These are phyloP conservation scores for Endocalyx cinctus DNA, from an alignment of 2,329 filamentous ascomycete species.

Conservation along the genomic window DNA sequence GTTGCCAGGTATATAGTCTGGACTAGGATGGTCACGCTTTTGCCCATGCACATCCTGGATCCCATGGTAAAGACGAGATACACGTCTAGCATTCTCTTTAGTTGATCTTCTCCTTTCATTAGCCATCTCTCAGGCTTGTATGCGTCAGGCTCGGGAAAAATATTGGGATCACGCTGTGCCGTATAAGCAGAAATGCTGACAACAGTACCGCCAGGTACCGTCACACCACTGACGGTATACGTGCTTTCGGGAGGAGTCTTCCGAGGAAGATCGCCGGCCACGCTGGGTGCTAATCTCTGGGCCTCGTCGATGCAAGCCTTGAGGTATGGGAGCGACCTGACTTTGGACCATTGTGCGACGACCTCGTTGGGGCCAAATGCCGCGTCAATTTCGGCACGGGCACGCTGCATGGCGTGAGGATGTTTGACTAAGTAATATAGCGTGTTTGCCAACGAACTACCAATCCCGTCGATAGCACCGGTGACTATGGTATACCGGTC, in stretches of 20 bases:
- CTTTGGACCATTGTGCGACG: slow-evolving; percentile 1
- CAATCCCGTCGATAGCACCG: slow-evolving; percentile 3
- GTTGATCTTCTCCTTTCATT: background rate
- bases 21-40: slow-evolving; percentile 4
- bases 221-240: slow-evolving; percentile 1
- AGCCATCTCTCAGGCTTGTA: slow-evolving; percentile 4
- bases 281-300: slow-evolving; percentile 1
- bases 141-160: slow-evolving; percentile 4
- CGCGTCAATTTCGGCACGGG: slow-evolving; percentile 2
- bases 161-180: slow-evolving; percentile 2
- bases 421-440: slow-evolving; percentile 5
- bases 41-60: slow-evolving; percentile 3
- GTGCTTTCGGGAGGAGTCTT: slow-evolving; percentile 2
- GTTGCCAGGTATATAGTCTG: slow-evolving; percentile 4
- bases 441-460: background rate
- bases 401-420: background rate
- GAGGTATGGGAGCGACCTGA: slow-evolving; percentile 4
- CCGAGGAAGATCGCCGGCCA: slow-evolving; percentile 3
- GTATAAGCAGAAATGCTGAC: slow-evolving; percentile 6
- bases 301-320: slow-evolving; percentile 9
- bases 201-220: slow-evolving; percentile 5
- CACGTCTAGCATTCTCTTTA: slow-evolving; percentile 3
- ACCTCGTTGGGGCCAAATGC: background rate
- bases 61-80: slow-evolving; percentile 3
- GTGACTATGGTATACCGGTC: slow-evolving; percentile 1